Conservation (phyloP, 805 yeast species). For the Candida cerambycidarum region DNA sequence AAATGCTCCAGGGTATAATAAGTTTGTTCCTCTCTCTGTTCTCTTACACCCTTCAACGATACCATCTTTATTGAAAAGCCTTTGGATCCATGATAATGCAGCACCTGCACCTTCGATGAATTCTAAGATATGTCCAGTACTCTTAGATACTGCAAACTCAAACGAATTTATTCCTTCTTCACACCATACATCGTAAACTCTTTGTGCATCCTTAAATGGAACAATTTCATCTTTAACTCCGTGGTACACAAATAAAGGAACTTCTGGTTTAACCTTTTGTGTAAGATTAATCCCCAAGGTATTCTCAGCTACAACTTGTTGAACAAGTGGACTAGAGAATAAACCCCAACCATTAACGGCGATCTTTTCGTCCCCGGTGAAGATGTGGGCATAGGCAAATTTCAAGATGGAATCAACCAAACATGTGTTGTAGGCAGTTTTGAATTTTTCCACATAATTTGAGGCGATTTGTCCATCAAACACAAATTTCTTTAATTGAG, state of each 20-base stretch:
- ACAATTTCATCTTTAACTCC: constrained; percentile 20
- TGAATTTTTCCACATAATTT: background rate
- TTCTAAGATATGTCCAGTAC: constrained; percentile 20
- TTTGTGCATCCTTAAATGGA: constrained; percentile 15
- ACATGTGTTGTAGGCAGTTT: constrained; percentile 6
- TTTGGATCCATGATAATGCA: constrained; percentile 21
- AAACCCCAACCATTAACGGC: constrained; percentile 16
- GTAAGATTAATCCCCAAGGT: constrained; percentile 18
- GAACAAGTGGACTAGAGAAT: constrained; percentile 13
- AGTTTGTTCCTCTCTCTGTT: constrained; percentile 48
- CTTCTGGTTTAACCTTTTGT: constrained; percentile 16
- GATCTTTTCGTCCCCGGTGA: constrained; percentile 7
- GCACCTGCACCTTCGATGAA: constrained; percentile 17
- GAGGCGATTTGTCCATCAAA: background rate
- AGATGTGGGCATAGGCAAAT: constrained; percentile 7
- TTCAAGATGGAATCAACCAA: constrained; percentile 1
- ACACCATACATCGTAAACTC: constrained; percentile 23
- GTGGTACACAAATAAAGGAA: constrained; percentile 23
- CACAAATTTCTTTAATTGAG: background rate
- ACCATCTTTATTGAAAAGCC: constrained; percentile 15
- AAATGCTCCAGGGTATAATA: constrained; percentile 39
- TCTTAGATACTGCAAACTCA: constrained; percentile 20
- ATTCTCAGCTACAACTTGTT: constrained; percentile 18
- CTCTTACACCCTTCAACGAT: constrained; percentile 30
- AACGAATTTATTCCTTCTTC: constrained; percentile 25